These are phyloP conservation scores for Salicornia ramosissima DNA, from an alignment of 148 eudicot species.

Conservation along the genomic window DNA sequence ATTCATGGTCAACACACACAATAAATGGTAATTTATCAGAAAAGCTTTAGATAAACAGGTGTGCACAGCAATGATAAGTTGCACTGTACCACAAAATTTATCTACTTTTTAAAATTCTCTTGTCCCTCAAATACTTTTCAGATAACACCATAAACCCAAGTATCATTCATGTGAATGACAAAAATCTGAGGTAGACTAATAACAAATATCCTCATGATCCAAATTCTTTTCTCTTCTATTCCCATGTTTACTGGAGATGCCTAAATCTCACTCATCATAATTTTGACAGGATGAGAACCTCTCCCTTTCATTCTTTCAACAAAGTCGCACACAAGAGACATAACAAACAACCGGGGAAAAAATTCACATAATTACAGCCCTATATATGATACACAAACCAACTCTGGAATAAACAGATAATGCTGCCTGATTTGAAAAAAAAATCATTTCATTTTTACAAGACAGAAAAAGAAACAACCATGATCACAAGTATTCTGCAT, in stretches of 20 bases:
- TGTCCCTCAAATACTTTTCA: background rate
- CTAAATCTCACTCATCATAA: background rate
- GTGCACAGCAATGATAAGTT: background rate
- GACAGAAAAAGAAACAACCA: background rate
- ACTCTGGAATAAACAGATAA: background rate
- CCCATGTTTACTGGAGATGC: background rate
- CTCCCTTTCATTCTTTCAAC: background rate
- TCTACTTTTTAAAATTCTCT: background rate
- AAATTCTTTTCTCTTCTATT: background rate
- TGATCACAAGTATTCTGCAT: background rate
- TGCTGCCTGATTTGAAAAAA: background rate
- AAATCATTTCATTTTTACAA: background rate
- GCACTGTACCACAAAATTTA: background rate
- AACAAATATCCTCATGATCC: background rate
- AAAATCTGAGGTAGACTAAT: background rate
- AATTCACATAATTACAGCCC: background rate
- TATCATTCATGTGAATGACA: background rate
- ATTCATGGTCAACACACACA: background rate
- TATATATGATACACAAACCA: background rate
- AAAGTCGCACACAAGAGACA: background rate
- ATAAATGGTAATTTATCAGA: background rate
- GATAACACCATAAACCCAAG: background rate
- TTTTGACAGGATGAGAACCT: background rate
- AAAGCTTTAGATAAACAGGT: background rate
- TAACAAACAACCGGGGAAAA: background rate